These are phyloP conservation scores for Ascoidea rubescens DNA, from an alignment of 805 yeast genomes.

Conservation along the genomic window DNA sequence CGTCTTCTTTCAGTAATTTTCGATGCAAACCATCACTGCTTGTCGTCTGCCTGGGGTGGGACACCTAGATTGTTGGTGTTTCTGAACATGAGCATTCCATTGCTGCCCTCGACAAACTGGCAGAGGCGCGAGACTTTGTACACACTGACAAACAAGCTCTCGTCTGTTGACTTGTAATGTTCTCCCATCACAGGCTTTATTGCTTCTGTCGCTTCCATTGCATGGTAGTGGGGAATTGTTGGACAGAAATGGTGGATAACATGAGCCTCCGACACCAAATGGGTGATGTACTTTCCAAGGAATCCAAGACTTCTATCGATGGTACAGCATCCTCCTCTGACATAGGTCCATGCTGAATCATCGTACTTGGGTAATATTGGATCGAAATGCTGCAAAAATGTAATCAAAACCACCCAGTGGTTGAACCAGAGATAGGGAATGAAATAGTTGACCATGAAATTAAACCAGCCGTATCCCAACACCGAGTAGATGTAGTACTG, in stretches of 20 bases:
- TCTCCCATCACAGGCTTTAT: constrained; percentile 37
- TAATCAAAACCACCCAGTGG: constrained; percentile 53
- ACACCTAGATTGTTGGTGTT: constrained; percentile 34
- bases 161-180: constrained; percentile 33
- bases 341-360: constrained; percentile 45
- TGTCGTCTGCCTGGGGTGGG: constrained; percentile 13
- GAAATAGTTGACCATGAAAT: constrained; percentile 39
- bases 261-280: constrained; percentile 43
- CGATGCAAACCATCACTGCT: no score
- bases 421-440: constrained; percentile 45
- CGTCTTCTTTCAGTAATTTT: no score
- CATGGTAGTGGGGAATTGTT: constrained; percentile 41
- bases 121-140: constrained; percentile 49
- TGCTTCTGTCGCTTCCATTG: constrained; percentile 37
- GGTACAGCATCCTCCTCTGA: constrained; percentile 53
- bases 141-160: constrained; percentile 40
- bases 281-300: constrained; percentile 40
- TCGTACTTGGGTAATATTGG: constrained; percentile 45
- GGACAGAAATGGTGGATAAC: constrained; percentile 41
- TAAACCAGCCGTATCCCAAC: constrained; percentile 31
- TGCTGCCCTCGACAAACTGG: constrained; percentile 56
- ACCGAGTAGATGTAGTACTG: constrained; percentile 29
- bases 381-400: constrained; percentile 49
- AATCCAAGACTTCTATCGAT: constrained; percentile 49
- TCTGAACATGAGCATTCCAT: constrained; percentile 56